Evolutionary conservation across 2,329 filamentous ascomycete species (phyloP), one percentile per base, ranked within the genome.

Genomic region (Fusarium mexicanum): DNA sequence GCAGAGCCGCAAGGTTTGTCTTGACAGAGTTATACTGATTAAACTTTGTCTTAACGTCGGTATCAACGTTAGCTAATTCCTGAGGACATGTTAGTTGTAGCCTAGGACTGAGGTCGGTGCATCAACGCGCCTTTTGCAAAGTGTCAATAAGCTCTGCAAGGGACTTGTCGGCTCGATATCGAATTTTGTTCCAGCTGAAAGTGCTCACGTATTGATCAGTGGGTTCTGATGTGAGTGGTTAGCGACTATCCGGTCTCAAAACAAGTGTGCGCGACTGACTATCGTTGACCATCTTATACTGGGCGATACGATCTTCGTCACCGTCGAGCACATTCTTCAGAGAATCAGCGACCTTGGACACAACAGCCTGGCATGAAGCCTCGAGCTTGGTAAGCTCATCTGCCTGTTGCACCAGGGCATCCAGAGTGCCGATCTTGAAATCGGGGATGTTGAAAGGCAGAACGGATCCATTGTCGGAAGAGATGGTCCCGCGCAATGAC

Each of bases 161-260:
- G 58, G 96, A 90, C 82, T 96, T 97, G 83, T 99, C 96, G 72
- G 94, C 92, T 79, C 96, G 92, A 84, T 98, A 99, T 82, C 98
- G 96, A 84, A 97, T 94, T 84, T 96, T 98, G 86, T 98, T 98
- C 96, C 96, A 99, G 75, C 91, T 89, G 84, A 98, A 99, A 63
- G 89, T 92, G 80, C 92, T 91, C 51, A 99, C 86, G 81, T 98
- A 99, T 81, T 96, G 93, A 78, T 98, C 96, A 69, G 96, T 95
- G n/a, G 96, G 95, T 83, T 97, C 96, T 98, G 81, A 41, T 65
- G 70, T 37, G 14, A 72, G 71, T 44, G 44, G 76, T 82, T 75
- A 83, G 78, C 62, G 59, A 51, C 53, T 41, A 35, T 38, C 43
- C n/a, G 43, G 31, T 24, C 35, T 31, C 13, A n/a, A 24, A 33